phyloP scores from a whole-genome alignment of 2,329 filamentous ascomycete species.

The Neonectria punicea region DNA sequence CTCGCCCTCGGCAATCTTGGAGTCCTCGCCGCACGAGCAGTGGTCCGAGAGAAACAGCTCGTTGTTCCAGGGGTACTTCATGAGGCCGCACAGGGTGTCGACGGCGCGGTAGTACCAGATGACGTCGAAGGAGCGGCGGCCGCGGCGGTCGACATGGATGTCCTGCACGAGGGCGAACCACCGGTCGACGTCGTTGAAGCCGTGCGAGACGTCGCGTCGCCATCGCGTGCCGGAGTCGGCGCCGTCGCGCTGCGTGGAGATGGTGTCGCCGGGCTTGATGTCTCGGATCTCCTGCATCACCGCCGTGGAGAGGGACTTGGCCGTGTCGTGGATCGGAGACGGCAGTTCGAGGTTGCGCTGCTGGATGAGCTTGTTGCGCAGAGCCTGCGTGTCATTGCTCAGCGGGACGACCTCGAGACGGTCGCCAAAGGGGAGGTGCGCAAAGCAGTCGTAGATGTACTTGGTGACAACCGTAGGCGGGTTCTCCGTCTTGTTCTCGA shows the following conservation, averaged over 20 bases:
- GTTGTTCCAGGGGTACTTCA: constrained; percentile 75
- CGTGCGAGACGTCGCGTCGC: constrained; percentile 60
- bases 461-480: constrained; percentile 74
- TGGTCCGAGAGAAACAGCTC: constrained; percentile 83
- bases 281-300: constrained; percentile 39
- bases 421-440: constrained; percentile 67
- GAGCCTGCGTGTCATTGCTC: constrained; percentile 38
- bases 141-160: constrained; percentile 52
- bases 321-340: constrained; percentile 32
- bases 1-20: constrained; percentile 63
- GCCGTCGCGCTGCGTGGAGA: constrained; percentile 58
- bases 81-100: constrained; percentile 75
- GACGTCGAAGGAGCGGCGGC: constrained; percentile 65
- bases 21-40: constrained; percentile 70
- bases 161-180: constrained; percentile 79
- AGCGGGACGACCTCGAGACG: constrained; percentile 56
- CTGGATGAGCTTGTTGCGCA: constrained; percentile 44
- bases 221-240: constrained; percentile 64
- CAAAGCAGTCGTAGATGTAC: constrained; percentile 73
- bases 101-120: constrained; percentile 79
- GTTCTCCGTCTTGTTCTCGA: constrained; percentile 19
- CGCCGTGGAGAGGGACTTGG: constrained; percentile 36
- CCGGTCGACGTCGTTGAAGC: constrained; percentile 57
- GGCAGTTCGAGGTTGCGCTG: constrained; percentile 44
- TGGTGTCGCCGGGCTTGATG: constrained; percentile 59